A percentile compares a stretch with the other conserved stretches of the same genome.
phyloP scores from a whole-genome alignment of 345 rosid species.

The Triadica sebifera region DNA sequence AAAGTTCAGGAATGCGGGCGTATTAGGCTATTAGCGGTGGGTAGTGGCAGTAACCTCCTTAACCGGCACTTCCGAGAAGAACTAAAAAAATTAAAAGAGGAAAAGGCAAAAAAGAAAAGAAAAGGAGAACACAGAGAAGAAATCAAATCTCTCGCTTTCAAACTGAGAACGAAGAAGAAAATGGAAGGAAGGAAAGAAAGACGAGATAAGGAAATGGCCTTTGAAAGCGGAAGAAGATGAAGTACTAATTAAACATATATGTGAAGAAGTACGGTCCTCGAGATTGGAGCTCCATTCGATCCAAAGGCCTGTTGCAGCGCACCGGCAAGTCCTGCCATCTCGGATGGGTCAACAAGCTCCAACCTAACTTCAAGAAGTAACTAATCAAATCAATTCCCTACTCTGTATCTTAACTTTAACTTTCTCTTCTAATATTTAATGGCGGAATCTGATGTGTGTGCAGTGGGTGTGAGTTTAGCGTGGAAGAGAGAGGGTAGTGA shows the following conservation, averaged over 20 bases:
- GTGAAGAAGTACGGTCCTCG: constrained; percentile 76
- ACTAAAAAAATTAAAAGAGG: too few species aligned
- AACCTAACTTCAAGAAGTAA: constrained; percentile 90
- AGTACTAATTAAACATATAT: constrained; percentile 61
- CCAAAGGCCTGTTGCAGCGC: constrained; percentile 85
- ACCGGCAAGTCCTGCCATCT: constrained; percentile 96
- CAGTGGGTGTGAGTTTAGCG: constrained; percentile 86
- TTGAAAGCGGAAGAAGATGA: constrained; percentile 94
- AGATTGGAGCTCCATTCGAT: constrained; percentile 99
- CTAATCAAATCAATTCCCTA: not conserved
- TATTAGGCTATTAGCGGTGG: constrained; percentile 7
- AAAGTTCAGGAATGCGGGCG: constrained; percentile 19
- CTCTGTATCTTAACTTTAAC: too few species aligned
- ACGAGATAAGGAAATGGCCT: constrained; percentile 75
- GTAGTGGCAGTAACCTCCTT: constrained; percentile 31
- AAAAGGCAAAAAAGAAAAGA: too few species aligned
- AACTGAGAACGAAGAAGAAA: not conserved
- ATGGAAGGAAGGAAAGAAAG: constrained; percentile 43
- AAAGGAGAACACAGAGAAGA: not conserved
- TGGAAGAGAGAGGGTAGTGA: constrained; percentile 87
- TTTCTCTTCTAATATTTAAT: too few species aligned
- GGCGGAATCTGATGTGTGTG: not conserved
- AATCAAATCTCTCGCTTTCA: not conserved
- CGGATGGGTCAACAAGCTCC: constrained; percentile 95
- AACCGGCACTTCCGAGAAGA: constrained; percentile 14